Percentiles rank a stretch among this genome's conserved stretches.
Conservation (phyloP, 768 basidiomycete genomes). For the Holtermannia corniformis region DNA sequence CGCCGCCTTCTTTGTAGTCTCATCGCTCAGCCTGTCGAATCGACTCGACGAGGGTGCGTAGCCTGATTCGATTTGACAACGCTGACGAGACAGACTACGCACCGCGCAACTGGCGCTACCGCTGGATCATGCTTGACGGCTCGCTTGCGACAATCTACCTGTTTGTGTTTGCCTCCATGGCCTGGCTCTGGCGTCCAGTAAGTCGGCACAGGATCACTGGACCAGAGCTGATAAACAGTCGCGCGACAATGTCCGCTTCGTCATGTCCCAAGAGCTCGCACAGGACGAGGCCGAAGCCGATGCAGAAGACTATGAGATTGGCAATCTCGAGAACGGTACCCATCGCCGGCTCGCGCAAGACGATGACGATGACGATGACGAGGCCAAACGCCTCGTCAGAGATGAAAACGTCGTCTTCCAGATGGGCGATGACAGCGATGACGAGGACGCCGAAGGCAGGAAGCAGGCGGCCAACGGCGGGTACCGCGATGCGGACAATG, state of each 20-base stretch:
- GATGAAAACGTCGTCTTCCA: constrained; percentile 34
- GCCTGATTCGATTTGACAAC: background rate
- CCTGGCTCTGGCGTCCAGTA: constrained; percentile 69
- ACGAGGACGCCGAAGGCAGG: constrained; percentile 3
- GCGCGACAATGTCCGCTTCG: constrained; percentile 48
- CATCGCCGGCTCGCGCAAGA: background rate
- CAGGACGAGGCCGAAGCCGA: constrained; percentile 44
- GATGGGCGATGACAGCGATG: constrained; percentile 36
- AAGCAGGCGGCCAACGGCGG: constrained; percentile 6
- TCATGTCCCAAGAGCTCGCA: constrained; percentile 93
- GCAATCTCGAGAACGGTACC: constrained; percentile 17
- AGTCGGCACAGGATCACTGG: constrained; percentile 18
- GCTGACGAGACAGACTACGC: constrained; percentile 60
- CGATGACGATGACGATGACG: constrained; percentile 23
- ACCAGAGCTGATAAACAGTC: constrained; percentile 16
- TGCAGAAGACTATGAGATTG: constrained; percentile 18
- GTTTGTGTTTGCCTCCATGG: constrained; percentile 64
- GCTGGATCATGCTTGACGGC: constrained; percentile 96
- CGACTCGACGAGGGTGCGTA: constrained; percentile 72
- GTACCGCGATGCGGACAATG: constrained; percentile 12
- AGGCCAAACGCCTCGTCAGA: constrained; percentile 15
- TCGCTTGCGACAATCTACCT: constrained; percentile 86
- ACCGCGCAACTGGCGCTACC: constrained; percentile 73
- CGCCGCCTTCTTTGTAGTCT: constrained; percentile 82
- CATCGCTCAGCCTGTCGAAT: constrained; percentile 80